These are phyloP conservation scores for Talaromyces proteolyticus DNA, from an alignment of 495 filamentous ascomycete genomes.

Conservation along the genomic window DNA sequence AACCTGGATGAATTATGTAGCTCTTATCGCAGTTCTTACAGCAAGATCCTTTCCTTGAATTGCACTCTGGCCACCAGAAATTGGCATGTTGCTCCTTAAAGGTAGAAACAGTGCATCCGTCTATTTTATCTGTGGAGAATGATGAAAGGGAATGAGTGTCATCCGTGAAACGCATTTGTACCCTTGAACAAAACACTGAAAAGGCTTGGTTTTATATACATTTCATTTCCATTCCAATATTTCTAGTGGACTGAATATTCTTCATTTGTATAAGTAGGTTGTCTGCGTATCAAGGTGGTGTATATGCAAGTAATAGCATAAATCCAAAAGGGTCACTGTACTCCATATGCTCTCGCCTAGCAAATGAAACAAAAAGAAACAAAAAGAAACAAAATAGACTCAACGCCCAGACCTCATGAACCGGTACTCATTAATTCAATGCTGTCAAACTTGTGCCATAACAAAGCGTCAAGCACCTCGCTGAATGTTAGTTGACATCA, in stretches of 20 bases:
- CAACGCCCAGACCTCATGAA: not conserved
- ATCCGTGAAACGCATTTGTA: not conserved
- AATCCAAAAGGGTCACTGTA: not conserved
- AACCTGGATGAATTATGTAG: not conserved
- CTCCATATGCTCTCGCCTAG: not conserved
- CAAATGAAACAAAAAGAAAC: not conserved
- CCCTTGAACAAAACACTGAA: not conserved
- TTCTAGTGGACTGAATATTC: not conserved
- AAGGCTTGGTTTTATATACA: not conserved
- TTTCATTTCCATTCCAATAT: not conserved
- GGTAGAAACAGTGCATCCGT: not conserved
- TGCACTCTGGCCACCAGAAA: not conserved
- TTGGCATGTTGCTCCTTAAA: not conserved
- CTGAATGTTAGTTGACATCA: constrained; percentile 82
- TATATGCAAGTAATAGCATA: not conserved
- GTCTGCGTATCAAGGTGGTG: not conserved
- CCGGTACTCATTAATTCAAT: not conserved
- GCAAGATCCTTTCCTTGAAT: not conserved
- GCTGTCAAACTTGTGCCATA: not conserved
- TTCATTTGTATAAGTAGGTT: not conserved
- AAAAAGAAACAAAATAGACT: not conserved
- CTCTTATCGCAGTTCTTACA: not conserved
- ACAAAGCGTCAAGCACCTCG: constrained; percentile 49
- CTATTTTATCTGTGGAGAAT: not conserved
- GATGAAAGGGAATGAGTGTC: not conserved